Percentiles rank a stretch among this genome's conserved stretches.
Conservation (phyloP, 2,329 filamentous ascomycete species). For the Fusarium guadeloupense region DNA sequence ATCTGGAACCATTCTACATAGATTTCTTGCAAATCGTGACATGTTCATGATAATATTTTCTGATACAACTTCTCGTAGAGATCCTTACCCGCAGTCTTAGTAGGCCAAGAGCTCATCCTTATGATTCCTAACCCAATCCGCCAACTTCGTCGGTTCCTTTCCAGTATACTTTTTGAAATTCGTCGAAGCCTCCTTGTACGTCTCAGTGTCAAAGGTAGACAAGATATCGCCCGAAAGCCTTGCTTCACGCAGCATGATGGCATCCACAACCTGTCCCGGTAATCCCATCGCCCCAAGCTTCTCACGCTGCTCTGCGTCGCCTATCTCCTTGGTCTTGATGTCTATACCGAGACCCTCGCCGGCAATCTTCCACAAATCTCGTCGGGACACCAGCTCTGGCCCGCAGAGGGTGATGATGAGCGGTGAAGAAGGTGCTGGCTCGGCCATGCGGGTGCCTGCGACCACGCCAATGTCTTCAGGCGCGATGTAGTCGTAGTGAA, state of each 20-base stretch:
- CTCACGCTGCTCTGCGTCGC: background rate
- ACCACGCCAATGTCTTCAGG: conserved; percentile 17
- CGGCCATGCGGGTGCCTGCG: background rate
- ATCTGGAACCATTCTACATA: too few relatives aligned
- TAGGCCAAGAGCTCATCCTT: conserved; percentile 1
- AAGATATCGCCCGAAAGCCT: background rate
- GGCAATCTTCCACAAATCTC: conserved; percentile 1
- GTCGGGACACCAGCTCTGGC: conserved; percentile 3
- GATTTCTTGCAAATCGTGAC: too few relatives aligned
- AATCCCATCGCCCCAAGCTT: background rate
- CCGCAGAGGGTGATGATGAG: conserved; percentile 8
- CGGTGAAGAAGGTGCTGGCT: background rate
- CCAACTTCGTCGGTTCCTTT: background rate
- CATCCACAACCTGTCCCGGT: background rate
- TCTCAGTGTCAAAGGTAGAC: background rate
- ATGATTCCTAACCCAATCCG: conserved; percentile 8
- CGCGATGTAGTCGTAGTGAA: conserved; percentile 16
- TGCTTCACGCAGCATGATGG: background rate
- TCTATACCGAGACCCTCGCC: background rate
- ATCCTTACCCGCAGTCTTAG: too few relatives aligned
- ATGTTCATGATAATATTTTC: too few relatives aligned
- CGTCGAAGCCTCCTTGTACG: background rate
- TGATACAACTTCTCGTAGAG: too few relatives aligned
- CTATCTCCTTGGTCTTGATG: conserved; percentile 6
- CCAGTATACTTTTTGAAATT: conserved; percentile 22